Evolutionary conservation across 2,329 filamentous ascomycete species (phyloP).

Genomic region (Xylaria sp.): DNA sequence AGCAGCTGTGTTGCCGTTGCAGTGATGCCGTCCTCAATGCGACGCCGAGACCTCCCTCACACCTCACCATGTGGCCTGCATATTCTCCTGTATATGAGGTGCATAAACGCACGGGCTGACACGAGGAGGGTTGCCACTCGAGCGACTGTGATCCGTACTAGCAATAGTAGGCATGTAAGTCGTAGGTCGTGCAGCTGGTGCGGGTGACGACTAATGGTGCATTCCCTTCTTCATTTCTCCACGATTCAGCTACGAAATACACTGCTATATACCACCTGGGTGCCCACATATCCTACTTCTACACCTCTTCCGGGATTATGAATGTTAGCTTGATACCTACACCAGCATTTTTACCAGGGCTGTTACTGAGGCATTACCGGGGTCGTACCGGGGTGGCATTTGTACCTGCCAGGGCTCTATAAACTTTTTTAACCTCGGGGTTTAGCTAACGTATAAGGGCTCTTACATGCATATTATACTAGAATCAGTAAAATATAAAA

Average conservation of each 20-base stretch:
- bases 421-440: no score
- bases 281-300: no score
- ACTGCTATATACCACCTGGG: neutral
- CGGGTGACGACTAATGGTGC: slow-evolving; percentile 15
- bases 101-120: slow-evolving; percentile 39
- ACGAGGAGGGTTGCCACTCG: slow-evolving; percentile 34
- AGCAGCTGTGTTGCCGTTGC: slow-evolving; percentile 22
- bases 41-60: slow-evolving; percentile 35
- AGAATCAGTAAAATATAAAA: no score
- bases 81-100: slow-evolving; percentile 34
- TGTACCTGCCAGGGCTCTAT: no score
- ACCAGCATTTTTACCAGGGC: no score
- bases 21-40: slow-evolving; percentile 29
- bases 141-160: slow-evolving; percentile 17
- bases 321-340: no score
- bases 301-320: no score
- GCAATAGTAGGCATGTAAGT: slow-evolving; percentile 7
- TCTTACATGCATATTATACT: no score
- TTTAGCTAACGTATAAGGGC: no score
- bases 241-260: neutral
- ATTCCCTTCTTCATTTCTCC: slow-evolving; percentile 7
- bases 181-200: slow-evolving; percentile 3
- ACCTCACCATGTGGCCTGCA: slow-evolving; percentile 40
- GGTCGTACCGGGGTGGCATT: no score
- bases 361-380: no score